A percentile compares a stretch with the other conserved stretches of the same genome.
phyloP scores from a whole-genome alignment of 1,284 basidiomycete genomes.

The Hemileia vastatrix region DNA sequence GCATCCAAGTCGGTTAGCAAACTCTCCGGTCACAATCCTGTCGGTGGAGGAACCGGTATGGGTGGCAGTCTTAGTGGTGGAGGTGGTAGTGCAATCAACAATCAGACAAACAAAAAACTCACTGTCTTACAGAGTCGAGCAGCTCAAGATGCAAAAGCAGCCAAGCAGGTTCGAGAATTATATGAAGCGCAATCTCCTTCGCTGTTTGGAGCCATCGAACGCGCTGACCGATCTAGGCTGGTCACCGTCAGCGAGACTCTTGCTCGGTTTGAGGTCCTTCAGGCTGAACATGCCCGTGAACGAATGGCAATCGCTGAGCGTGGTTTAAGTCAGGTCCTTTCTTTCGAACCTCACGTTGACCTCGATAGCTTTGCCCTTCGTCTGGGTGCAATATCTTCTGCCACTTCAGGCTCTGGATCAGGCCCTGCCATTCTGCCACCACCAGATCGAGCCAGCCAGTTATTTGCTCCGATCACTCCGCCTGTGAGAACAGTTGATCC shows the following conservation, averaged over 20 bases:
- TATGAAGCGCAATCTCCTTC: neutral
- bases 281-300: conserved; percentile 3
- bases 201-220: conserved; percentile 1
- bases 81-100: too few relatives aligned
- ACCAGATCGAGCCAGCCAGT: neutral
- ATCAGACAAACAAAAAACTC: conserved; percentile 8
- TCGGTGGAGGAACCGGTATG: too few relatives aligned
- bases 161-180: conserved; percentile 8
- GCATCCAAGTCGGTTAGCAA: neutral
- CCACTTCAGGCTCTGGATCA: neutral
- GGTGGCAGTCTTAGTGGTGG: too few relatives aligned
- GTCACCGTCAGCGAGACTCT: conserved; percentile 5
- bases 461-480: conserved; percentile 9
- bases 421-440: neutral
- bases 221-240: neutral
- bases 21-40: too few relatives aligned
- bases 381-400: neutral
- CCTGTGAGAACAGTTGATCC: too few relatives aligned
- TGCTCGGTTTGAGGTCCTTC: conserved; percentile 8
- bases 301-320: conserved; percentile 2
- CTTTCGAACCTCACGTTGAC: conserved; percentile 3
- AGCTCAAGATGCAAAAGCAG: conserved; percentile 6
- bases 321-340: neutral
- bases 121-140: neutral
- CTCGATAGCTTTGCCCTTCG: conserved; percentile 10